Evolutionary conservation across 352 stramenopile genomes (phyloP), one percentile per base, ranked within the genome.

Genomic region (Pythium dissimile): DNA sequence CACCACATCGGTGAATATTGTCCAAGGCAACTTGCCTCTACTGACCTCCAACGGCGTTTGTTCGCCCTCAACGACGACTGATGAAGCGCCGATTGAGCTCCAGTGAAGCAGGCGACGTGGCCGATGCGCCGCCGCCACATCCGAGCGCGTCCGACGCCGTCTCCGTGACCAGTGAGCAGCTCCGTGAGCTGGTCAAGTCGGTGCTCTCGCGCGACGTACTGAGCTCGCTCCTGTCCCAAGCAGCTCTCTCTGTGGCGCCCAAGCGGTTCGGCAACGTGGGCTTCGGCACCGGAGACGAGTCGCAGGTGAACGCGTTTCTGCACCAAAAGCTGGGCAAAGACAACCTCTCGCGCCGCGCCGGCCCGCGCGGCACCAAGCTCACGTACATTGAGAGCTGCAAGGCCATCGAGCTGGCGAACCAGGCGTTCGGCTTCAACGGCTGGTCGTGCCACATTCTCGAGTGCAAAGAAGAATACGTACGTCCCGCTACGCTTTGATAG

Each of bases 321-420:
- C 77, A 82, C 31, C 85, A 95, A 58, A 95, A 95, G 56, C 75
- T 95, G 21, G 84, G 75, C 45, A 89, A 89, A 31, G 75, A 90
- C 32, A 78, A 84, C 60, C 56, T 95, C 30, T 66, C 81, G 24
- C 70, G 82, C 0, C 67, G 85, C 5, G 78, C 85, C 0, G 85
- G 85, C 1, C 85, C 85, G 7, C 78, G 85, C 6, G 83, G 84
- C 35, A 82, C 71, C 35, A 80, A 85, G 16, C 62, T 95, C 21
- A 95, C 81, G 47, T 95, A 95, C 60, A 90, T 95, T 20, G 85
- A 95, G 62, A 95, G 85, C 60, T 93, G 85, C 60, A 95, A 95
- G 60, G 84, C 83, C 35, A 95, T 95, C 44, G 85, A 95, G 66
- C 64, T 95, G 41, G 85, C 85, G 26, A 95, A 95, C 66, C 75